Conservation (phyloP, 2,329 filamentous ascomycete genomes). For the Cercospora sesami region DNA sequence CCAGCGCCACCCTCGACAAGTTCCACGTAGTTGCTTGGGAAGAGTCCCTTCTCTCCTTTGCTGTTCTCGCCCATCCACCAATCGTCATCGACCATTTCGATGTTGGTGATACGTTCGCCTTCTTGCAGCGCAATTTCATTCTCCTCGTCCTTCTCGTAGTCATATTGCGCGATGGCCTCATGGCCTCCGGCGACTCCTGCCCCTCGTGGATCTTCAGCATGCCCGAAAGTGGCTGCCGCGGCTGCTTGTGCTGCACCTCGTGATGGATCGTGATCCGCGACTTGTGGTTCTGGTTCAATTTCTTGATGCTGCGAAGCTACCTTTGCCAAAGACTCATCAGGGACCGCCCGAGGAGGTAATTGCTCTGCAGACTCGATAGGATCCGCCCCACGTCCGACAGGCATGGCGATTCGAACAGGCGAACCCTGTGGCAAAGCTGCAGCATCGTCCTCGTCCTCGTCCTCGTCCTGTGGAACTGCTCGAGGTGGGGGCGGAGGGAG, state of each 20-base stretch:
- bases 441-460: slow-evolving; percentile 36
- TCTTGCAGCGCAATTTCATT: slow-evolving; percentile 92
- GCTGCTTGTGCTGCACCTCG: slow-evolving; percentile 56
- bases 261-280: slow-evolving; percentile 55
- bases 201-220: slow-evolving; percentile 42
- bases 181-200: slow-evolving; percentile 55
- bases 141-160: slow-evolving; percentile 96
- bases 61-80: slow-evolving; percentile 98
- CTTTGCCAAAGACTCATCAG: slow-evolving; percentile 62
- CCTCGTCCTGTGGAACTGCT: slow-evolving; percentile 38
- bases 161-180: slow-evolving; percentile 80
- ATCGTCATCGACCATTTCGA: slow-evolving; percentile 96
- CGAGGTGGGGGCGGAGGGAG: slow-evolving; percentile 47
- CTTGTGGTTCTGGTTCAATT: slow-evolving; percentile 63
- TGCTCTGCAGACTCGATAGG: slow-evolving; percentile 55
- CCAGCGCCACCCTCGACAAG: slow-evolving; percentile 59
- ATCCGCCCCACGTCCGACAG: slow-evolving; percentile 66
- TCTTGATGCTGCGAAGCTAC: slow-evolving; percentile 65
- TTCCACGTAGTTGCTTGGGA: slow-evolving; percentile 97
- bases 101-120: slow-evolving; percentile 83
- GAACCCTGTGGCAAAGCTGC: slow-evolving; percentile 58
- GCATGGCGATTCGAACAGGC: slow-evolving; percentile 82
- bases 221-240: slow-evolving; percentile 48
- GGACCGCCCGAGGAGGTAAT: slow-evolving; percentile 57
- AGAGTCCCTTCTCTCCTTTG: slow-evolving; percentile 80